These are phyloP conservation scores for Pseudozyma hubeiensis DNA, from an alignment of 1,284 basidiomycete genomes.

Conservation along the genomic window DNA sequence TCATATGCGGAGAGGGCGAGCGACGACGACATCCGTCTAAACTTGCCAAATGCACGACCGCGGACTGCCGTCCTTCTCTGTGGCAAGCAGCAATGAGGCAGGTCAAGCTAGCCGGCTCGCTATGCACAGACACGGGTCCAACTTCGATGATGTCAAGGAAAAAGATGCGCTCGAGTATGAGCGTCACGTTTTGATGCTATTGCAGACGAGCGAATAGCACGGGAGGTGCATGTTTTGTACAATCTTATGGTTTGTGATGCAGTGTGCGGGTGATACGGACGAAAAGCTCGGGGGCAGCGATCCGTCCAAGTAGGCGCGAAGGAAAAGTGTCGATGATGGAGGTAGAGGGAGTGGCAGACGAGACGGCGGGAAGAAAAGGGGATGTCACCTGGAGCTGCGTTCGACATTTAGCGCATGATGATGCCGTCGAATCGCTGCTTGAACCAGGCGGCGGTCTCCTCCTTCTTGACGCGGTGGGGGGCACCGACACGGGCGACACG, in stretches of 20 bases:
- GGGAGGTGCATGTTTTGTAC: conserved; percentile 37
- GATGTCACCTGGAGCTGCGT: not conserved
- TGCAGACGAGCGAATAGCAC: conserved; percentile 26
- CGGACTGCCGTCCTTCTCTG: too few relatives aligned
- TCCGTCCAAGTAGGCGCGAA: not conserved
- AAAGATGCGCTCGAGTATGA: conserved; percentile 31
- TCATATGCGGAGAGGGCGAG: too few relatives aligned
- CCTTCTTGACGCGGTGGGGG: conserved; percentile 76
- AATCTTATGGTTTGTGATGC: conserved; percentile 18
- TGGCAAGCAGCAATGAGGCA: too few relatives aligned
- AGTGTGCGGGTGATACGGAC: not conserved
- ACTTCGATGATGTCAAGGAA: too few relatives aligned
- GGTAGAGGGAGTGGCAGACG: not conserved
- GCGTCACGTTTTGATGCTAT: conserved; percentile 38
- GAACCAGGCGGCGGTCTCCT: conserved; percentile 91
- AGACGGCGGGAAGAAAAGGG: not conserved
- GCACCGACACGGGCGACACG: conserved; percentile 87
- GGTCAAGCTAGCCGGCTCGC: too few relatives aligned
- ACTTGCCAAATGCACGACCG: too few relatives aligned
- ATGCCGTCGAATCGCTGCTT: conserved; percentile 79
- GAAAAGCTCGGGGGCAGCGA: not conserved
- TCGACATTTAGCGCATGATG: conserved; percentile 62
- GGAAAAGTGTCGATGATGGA: not conserved
- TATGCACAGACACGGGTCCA: too few relatives aligned
- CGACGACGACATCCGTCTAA: too few relatives aligned